Percentiles rank a stretch among this genome's conserved stretches.
These are phyloP conservation scores for Xanthoconium purpureum DNA, from an alignment of 768 basidiomycete genomes.

Conservation along the genomic window DNA sequence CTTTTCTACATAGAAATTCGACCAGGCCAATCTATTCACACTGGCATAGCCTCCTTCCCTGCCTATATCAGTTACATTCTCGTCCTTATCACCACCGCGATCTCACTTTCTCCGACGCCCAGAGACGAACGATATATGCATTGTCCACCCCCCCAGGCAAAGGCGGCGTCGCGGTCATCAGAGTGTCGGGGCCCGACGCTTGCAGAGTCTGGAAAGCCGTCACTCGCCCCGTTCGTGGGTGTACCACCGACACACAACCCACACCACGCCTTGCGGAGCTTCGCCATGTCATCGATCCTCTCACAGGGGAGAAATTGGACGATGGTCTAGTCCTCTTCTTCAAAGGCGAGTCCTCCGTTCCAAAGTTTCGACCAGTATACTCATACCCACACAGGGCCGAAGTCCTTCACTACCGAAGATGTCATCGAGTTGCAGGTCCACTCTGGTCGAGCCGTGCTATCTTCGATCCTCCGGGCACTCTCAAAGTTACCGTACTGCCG, in stretches of 20 bases:
- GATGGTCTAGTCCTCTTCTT: slow-evolving; percentile 83
- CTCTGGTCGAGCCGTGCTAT: slow-evolving; percentile 78
- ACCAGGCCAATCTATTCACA: not conserved
- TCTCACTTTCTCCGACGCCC: slow-evolving; percentile 43
- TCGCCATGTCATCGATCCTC: slow-evolving; percentile 65
- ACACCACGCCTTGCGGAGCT: slow-evolving; percentile 67
- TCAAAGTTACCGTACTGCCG: slow-evolving; percentile 61
- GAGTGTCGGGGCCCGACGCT: slow-evolving; percentile 78
- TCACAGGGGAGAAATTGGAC: slow-evolving; percentile 61
- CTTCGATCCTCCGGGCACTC: slow-evolving; percentile 64
- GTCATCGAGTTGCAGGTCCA: slow-evolving; percentile 85
- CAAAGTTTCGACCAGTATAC: not conserved
- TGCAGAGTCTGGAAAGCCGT: slow-evolving; percentile 58
- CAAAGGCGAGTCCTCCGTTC: slow-evolving; percentile 45
- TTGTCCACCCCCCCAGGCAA: slow-evolving; percentile 85
- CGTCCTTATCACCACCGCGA: not conserved
- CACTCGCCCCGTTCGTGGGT: slow-evolving; percentile 38
- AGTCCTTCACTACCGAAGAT: slow-evolving; percentile 81
- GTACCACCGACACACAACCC: slow-evolving; percentile 32
- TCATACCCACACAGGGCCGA: slow-evolving; percentile 49
- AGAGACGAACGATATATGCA: slow-evolving; percentile 80
- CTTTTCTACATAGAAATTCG: slow-evolving; percentile 30
- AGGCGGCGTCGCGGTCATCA: slow-evolving; percentile 77
- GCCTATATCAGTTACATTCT: slow-evolving; percentile 4
- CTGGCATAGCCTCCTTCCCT: slow-evolving; percentile 15